Evolutionary conservation across 2,329 filamentous ascomycete species (phyloP).

Genomic region (Sporothrix variecibatus): DNA sequence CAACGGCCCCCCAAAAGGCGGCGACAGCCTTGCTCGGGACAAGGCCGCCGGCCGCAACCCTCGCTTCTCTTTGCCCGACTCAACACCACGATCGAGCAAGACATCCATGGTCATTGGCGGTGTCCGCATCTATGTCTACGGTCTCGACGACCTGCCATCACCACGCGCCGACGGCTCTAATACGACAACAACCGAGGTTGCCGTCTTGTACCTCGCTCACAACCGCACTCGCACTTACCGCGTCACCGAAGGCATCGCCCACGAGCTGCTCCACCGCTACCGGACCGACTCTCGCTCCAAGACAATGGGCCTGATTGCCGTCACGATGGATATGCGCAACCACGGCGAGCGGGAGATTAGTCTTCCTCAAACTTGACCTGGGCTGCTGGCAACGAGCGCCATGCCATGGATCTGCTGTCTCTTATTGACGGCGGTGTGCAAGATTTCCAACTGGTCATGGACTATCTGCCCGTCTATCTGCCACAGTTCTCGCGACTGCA

Average conservation of each 20-base stretch:
- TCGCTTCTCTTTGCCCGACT: neutral
- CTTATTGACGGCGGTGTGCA: conserved; percentile 14
- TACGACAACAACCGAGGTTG: neutral
- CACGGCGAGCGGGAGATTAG: conserved; percentile 18
- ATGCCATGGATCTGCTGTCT: conserved; percentile 9
- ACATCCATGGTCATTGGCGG: conserved; percentile 15
- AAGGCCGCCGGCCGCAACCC: conserved; percentile 9
- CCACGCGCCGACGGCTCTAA: neutral
- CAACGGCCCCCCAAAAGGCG: neutral
- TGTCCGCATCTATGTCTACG: conserved; percentile 15
- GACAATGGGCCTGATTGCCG: neutral
- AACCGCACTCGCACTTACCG: conserved; percentile 17
- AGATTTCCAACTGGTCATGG: conserved; percentile 14
- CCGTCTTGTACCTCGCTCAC: conserved; percentile 15
- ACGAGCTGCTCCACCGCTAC: conserved; percentile 6
- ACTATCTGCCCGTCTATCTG: conserved; percentile 10
- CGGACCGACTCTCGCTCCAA: neutral
- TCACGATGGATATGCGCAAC: conserved; percentile 20
- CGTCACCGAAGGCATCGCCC: conserved; percentile 12
- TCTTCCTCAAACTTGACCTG: neutral
- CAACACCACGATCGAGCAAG: conserved; percentile 10
- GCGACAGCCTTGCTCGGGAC: neutral
- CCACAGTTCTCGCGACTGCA: neutral
- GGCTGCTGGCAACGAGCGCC: conserved; percentile 8
- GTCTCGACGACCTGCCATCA: neutral